A percentile compares a stretch with the other conserved stretches of the same genome.
These are phyloP conservation scores for Tillandsia fasciculata DNA, from an alignment of 176 grass and related monocot genomes.

Conservation along the genomic window DNA sequence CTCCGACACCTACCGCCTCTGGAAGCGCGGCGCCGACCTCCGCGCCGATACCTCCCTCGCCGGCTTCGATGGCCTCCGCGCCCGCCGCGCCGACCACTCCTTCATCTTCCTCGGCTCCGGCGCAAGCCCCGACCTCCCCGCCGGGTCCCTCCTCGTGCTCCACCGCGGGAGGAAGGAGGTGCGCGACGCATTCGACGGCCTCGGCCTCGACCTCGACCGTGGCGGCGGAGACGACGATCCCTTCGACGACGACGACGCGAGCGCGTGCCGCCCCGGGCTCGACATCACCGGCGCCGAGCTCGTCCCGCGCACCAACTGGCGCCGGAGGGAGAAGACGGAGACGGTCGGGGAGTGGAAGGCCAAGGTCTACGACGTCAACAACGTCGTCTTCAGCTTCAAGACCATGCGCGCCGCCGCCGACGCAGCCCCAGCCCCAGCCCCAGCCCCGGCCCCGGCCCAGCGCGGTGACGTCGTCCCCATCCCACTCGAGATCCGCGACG, in stretches of 20 bases:
- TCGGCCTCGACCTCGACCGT: background rate
- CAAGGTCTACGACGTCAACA: constrained; percentile 80
- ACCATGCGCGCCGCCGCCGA: constrained; percentile 47
- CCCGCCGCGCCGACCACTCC: constrained; percentile 64
- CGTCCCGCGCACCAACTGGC: constrained; percentile 74
- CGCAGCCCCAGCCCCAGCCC: background rate
- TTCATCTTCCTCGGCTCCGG: constrained; percentile 83
- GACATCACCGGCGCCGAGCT: constrained; percentile 72
- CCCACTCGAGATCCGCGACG: constrained; percentile 75
- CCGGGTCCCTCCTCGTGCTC: constrained; percentile 82
- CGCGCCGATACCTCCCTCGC: constrained; percentile 86
- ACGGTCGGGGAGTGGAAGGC: constrained; percentile 85
- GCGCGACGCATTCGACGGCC: constrained; percentile 64
- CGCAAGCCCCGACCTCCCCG: constrained; percentile 33
- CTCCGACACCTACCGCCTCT: constrained; percentile 88
- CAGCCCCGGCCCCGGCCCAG: too few relatives aligned
- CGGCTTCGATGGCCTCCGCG: constrained; percentile 79
- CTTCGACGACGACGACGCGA: constrained; percentile 61
- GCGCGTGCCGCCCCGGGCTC: constrained; percentile 72
- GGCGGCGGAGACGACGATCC: constrained; percentile 45
- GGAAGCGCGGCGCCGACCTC: constrained; percentile 73
- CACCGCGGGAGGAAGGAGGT: constrained; percentile 74
- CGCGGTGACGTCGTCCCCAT: constrained; percentile 48
- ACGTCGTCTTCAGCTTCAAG: constrained; percentile 88
- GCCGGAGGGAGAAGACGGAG: constrained; percentile 89